Base-by-base conservation (phyloP, 768 basidiomycete genomes). In the Lactifluus echinatus region DNA sequence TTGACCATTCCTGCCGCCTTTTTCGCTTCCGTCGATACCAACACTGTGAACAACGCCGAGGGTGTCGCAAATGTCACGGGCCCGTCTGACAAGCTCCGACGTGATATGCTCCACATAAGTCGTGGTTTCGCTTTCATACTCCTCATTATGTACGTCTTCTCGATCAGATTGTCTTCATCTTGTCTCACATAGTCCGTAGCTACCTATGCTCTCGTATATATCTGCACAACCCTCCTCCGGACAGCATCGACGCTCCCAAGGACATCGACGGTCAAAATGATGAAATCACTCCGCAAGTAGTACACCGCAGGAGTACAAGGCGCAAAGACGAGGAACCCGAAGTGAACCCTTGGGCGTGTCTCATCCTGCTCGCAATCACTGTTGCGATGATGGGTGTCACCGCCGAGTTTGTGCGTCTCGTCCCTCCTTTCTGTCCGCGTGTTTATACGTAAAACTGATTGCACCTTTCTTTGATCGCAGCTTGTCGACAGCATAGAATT, bases 181-280 rank as follows among this genome's bases (percentile, higher is more conserved):
- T 42, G 28, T 37, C 39, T 52, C 61, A 19, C 19, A 28, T 47
- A 17, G 21, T 36, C 17, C 28, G 12, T 50, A 84, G 85, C 14
- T 88, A 89, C 63, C 66, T 87, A 34, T 74, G 71, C 56, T 87
- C 86, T 12, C 79, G 86, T 11, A 74, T 89, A 26, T 89, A 79
- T 70, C 68, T 87, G 37, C 82, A 85, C 68, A 78, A 87, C 64
- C 85, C 86, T 2, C 86, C 87, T 2, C 86, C 86, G 0, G 84
- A 84, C 6, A 74, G 81, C 1, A 74, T 75, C 26, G 76, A 80
- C 55, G 72, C 71, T 21, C 21, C 40, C 21, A 23, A 23, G 12
- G 10, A 6, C 40, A 8, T 4, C n/a, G 39, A 40, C 6, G 2
- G n/a, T 19, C 39, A 19, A 40, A 19, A 15, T 10, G n/a, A 7